Conservation (phyloP, 176 grass and related monocot genomes). For the Paspalum vaginatum region DNA sequence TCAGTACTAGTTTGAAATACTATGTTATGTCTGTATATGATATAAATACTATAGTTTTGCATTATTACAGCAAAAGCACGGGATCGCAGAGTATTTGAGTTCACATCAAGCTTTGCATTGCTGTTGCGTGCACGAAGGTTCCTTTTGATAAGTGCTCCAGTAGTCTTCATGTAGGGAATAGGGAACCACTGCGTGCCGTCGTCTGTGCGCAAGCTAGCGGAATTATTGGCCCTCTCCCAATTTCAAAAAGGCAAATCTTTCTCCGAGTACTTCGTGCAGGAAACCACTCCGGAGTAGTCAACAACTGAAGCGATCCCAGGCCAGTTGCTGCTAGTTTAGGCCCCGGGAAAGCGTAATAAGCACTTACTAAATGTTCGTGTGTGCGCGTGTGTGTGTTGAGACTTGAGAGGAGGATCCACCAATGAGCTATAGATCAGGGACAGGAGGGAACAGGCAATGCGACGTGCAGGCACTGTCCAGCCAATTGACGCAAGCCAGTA, state of each 20-base stretch:
- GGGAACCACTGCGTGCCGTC: neutral
- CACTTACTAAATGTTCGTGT: too few species aligned
- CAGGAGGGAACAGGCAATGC: conserved; percentile 13
- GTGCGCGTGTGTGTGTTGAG: too few species aligned
- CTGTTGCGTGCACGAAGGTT: too few species aligned
- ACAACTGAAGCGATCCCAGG: neutral
- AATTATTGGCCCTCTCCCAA: neutral
- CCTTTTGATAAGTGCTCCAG: too few species aligned
- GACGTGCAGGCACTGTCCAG: conserved; percentile 29
- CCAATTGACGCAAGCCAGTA: conserved; percentile 25
- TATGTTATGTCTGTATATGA: too few species aligned
- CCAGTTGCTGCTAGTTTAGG: conserved; percentile 1
- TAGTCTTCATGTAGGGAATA: neutral
- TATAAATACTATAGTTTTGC: too few species aligned
- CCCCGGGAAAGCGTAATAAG: neutral
- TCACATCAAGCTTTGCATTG: too few species aligned
- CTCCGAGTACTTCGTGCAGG: conserved; percentile 7
- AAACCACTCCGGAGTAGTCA: neutral
- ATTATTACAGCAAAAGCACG: too few species aligned
- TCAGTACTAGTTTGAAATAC: too few species aligned
- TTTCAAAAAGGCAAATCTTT: conserved; percentile 10
- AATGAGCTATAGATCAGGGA: neutral
- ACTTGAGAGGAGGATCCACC: conserved; percentile 23
- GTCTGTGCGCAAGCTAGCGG: neutral
- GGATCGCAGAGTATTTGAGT: too few species aligned